Percentiles rank a stretch among this genome's conserved stretches.
Evolutionary conservation across 345 rosid species (phyloP).

Genomic region (Nasturtium officinale): DNA sequence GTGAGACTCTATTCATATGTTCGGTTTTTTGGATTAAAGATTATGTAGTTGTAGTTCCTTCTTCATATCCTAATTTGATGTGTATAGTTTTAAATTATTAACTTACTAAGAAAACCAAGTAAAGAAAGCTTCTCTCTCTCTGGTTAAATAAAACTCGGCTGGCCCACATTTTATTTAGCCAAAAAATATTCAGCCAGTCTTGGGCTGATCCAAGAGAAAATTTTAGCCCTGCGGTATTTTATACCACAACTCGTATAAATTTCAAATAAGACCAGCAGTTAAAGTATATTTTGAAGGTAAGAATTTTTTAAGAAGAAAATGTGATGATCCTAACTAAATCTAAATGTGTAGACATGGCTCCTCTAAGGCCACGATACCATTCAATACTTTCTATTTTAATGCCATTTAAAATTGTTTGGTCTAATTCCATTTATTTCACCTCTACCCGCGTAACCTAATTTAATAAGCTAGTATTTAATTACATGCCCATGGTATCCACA

Average conservation of each 20-base stretch:
- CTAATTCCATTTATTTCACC: conserved; percentile 33
- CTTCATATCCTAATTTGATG: conserved; percentile 23
- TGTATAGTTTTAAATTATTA: conserved; percentile 21
- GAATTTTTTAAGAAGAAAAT: not conserved
- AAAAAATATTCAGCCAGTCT: not conserved
- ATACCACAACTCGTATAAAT: not conserved
- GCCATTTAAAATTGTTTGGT: conserved; percentile 25
- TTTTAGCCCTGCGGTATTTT: not conserved
- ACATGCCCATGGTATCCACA: no score
- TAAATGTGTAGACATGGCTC: conserved; percentile 32
- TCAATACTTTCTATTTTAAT: conserved; percentile 28
- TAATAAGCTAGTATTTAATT: conserved; percentile 26
- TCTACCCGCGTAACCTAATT: conserved; percentile 39
- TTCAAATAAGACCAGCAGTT: not conserved
- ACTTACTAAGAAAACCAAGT: conserved; percentile 7
- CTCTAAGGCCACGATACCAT: conserved; percentile 23
- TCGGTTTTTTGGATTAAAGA: conserved; percentile 4
- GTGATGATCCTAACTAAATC: not conserved
- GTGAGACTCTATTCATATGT: not conserved
- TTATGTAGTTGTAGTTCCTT: conserved; percentile 34
- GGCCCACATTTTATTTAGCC: not conserved
- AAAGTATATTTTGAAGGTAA: not conserved
- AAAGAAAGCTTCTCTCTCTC: conserved; percentile 9
- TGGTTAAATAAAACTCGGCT: not conserved
- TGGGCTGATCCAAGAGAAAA: not conserved